These are phyloP conservation scores for Auriscalpium orientale DNA, from an alignment of 768 basidiomycete species.

Conservation along the genomic window DNA sequence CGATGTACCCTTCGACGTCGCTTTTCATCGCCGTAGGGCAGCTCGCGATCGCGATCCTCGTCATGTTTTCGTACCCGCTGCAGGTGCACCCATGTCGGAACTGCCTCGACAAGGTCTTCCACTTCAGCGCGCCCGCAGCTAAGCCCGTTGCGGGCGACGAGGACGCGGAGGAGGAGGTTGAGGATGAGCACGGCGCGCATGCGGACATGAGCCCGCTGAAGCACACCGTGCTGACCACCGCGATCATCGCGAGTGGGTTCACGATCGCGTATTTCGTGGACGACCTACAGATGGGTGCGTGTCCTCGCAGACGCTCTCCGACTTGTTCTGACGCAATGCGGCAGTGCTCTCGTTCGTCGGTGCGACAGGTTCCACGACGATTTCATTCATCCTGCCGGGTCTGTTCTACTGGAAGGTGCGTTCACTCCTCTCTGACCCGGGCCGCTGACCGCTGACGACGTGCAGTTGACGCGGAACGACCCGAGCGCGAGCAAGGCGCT, in stretches of 20 bases:
- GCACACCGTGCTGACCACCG: conserved; percentile 61
- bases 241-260: conserved; percentile 59
- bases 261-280: conserved; percentile 72
- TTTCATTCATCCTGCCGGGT: conserved; percentile 93
- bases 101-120: conserved; percentile 87
- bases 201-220: conserved; percentile 65
- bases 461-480: conserved; percentile 65
- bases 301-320: neutral
- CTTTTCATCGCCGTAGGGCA: conserved; percentile 91
- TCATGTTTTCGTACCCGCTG: conserved; percentile 88
- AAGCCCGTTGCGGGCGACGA: conserved; percentile 22
- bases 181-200: conserved; percentile 42
- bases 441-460: too few species aligned
- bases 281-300: conserved; percentile 67
- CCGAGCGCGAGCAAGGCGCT: conserved; percentile 44
- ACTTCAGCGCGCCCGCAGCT: conserved; percentile 27
- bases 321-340: conserved; percentile 2
- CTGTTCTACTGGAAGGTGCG: conserved; percentile 88
- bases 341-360: conserved; percentile 94
- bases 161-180: conserved; percentile 37
- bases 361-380: conserved; percentile 92
- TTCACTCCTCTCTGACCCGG: neutral
- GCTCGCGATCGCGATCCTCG: conserved; percentile 83
- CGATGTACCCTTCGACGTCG: conserved; percentile 88
- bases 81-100: conserved; percentile 93